These are phyloP conservation scores for Cercis canadensis DNA, from an alignment of 306 rosid species.

Conservation along the genomic window DNA sequence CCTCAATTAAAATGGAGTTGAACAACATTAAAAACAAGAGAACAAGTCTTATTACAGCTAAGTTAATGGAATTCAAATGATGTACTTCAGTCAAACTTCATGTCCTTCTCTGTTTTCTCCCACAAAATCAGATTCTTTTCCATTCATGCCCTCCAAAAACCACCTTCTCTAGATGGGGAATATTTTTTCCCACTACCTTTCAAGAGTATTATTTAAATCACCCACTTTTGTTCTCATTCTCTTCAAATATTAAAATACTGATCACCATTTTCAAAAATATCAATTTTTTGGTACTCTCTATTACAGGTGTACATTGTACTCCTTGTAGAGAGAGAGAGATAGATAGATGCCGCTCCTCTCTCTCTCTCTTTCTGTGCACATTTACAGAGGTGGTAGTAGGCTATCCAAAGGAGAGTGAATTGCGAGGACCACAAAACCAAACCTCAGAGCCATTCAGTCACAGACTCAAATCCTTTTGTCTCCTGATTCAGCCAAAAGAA, in stretches of 20 bases:
- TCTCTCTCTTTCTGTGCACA: constrained; percentile 37
- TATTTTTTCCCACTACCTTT: constrained; percentile 36
- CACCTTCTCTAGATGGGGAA: constrained; percentile 42
- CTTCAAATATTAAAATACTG: constrained; percentile 43
- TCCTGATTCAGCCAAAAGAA: constrained; percentile 36
- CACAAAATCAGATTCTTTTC: constrained; percentile 51
- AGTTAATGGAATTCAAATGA: constrained; percentile 28
- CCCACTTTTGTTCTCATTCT: constrained; percentile 63
- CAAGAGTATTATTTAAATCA: constrained; percentile 34
- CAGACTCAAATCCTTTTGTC: constrained; percentile 29
- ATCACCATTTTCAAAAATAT: constrained; percentile 26
- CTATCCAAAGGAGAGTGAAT: constrained; percentile 47
- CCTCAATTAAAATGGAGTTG: not conserved
- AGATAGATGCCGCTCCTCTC: constrained; percentile 14
- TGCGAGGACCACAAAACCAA: constrained; percentile 41
- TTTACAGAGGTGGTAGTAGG: constrained; percentile 39
- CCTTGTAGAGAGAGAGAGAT: constrained; percentile 13
- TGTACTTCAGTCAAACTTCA: constrained; percentile 52
- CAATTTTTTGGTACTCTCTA: not conserved
- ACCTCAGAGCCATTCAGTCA: constrained; percentile 25
- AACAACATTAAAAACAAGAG: not conserved
- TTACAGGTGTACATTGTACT: constrained; percentile 14
- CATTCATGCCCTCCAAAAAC: constrained; percentile 37
- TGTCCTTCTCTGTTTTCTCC: constrained; percentile 12
- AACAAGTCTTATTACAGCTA: too few species aligned